These are phyloP conservation scores for Talaromyces albobiverticillius DNA, from an alignment of 2,329 filamentous ascomycete species.

Conservation along the genomic window DNA sequence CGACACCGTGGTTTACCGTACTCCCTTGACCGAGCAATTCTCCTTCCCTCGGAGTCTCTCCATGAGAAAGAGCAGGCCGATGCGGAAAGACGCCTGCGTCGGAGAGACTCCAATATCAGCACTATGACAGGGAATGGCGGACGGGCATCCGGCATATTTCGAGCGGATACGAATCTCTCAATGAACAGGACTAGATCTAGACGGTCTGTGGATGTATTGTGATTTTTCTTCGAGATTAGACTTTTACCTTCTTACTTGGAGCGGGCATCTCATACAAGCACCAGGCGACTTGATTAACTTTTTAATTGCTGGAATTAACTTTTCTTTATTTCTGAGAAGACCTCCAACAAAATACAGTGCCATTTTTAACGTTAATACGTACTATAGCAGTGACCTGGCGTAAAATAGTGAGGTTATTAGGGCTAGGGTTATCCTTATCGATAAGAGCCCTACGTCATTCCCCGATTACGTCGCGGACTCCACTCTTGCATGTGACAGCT, in stretches of 20 bases:
- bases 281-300: not conserved
- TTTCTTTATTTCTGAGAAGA: no score
- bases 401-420: no score
- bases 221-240: not conserved
- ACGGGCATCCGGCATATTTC: constrained; percentile 9
- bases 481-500: no score
- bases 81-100: constrained; percentile 44
- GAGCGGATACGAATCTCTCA: constrained; percentile 5
- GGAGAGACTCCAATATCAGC: constrained; percentile 36
- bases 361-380: no score
- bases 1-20: constrained; percentile 65
- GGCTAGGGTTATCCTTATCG: no score
- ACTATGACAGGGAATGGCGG: constrained; percentile 17
- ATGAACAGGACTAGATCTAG: constrained; percentile 10
- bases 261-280: not conserved
- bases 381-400: no score
- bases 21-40: constrained; percentile 66
- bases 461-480: no score
- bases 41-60: constrained; percentile 64
- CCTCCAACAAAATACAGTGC: no score
- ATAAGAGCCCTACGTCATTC: no score
- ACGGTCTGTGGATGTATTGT: not conserved
- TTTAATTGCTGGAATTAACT: not conserved
- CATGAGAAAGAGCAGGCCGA: constrained; percentile 59
- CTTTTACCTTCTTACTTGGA: not conserved